Evolutionary conservation across 2,329 filamentous ascomycete genomes (phyloP).

Genomic region (Graphiopsis chlorocephala): DNA sequence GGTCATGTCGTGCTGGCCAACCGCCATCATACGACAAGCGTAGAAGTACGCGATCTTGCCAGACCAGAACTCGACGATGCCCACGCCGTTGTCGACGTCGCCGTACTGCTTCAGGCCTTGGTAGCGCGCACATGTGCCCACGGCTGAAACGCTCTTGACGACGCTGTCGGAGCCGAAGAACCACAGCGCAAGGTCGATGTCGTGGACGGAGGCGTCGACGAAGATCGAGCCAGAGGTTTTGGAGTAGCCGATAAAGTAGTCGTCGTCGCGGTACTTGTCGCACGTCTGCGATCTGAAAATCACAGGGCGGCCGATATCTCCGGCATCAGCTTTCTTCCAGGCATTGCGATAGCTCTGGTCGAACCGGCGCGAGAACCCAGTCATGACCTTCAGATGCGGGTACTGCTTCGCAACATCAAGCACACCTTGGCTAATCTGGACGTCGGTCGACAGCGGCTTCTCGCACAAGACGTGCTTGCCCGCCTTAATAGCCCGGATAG

Average conservation of each 20-base stretch:
- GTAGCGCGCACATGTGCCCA: slow-evolving; percentile 59
- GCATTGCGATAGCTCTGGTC: slow-evolving; percentile 65
- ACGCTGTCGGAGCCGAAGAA: slow-evolving; percentile 57
- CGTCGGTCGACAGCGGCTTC: slow-evolving; percentile 58
- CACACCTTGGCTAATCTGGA: slow-evolving; percentile 60
- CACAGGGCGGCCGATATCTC: slow-evolving; percentile 58
- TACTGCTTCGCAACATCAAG: slow-evolving; percentile 55
- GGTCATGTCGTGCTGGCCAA: slow-evolving; percentile 65
- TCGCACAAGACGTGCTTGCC: slow-evolving; percentile 59
- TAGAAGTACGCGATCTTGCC: slow-evolving; percentile 65
- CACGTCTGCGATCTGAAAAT: slow-evolving; percentile 65
- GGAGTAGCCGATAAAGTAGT: slow-evolving; percentile 68
- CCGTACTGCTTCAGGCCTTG: slow-evolving; percentile 57
- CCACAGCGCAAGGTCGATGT: slow-evolving; percentile 65
- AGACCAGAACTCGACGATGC: slow-evolving; percentile 63
- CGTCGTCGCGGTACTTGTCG: slow-evolving; percentile 62
- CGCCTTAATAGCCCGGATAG: slow-evolving; percentile 55
- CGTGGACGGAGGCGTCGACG: slow-evolving; percentile 69
- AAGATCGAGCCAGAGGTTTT: slow-evolving; percentile 66
- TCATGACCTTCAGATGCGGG: slow-evolving; percentile 64
- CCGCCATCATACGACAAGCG: slow-evolving; percentile 63
- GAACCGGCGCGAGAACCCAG: slow-evolving; percentile 65
- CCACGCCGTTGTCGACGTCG: slow-evolving; percentile 62
- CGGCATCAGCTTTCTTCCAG: slow-evolving; percentile 49
- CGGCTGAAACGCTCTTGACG: slow-evolving; percentile 56